A percentile compares a stretch with the other conserved stretches of the same genome.
phyloP scores from a whole-genome alignment of 2,329 filamentous ascomycete genomes.

The Alternaria triticina region DNA sequence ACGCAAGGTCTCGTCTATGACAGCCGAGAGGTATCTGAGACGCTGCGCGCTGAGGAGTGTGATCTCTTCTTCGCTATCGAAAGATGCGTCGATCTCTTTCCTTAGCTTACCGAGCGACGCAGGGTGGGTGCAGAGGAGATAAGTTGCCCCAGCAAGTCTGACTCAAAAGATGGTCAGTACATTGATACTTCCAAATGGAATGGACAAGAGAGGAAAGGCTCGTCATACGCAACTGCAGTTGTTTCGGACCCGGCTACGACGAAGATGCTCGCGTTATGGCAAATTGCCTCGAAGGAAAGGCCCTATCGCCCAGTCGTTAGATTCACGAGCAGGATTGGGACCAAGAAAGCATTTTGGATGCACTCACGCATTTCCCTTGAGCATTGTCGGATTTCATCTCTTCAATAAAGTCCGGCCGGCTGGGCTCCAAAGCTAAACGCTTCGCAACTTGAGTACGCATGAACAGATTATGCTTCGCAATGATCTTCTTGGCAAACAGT shows the following conservation, averaged over 20 bases:
- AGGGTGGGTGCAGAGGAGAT: conserved; percentile 20
- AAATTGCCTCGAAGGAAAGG: conserved; percentile 20
- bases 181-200: neutral
- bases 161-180: neutral
- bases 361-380: neutral
- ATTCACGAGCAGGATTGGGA: neutral
- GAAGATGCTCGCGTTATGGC: conserved; percentile 17
- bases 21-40: conserved; percentile 26
- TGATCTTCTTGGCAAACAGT: neutral
- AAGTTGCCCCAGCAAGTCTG: conserved; percentile 16
- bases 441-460: neutral
- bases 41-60: conserved; percentile 25
- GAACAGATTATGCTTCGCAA: neutral
- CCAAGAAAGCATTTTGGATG: neutral
- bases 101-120: conserved; percentile 17
- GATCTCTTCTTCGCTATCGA: conserved; percentile 34
- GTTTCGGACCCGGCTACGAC: conserved; percentile 31
- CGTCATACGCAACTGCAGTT: conserved; percentile 13
- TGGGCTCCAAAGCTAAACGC: conserved; percentile 20
- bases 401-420: conserved; percentile 23
- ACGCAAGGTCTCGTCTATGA: conserved; percentile 42
- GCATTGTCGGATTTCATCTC: conserved; percentile 20
- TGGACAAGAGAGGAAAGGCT: neutral
- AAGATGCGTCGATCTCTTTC: conserved; percentile 24
- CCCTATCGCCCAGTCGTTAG: conserved; percentile 8